Base-by-base conservation (phyloP, 2,329 filamentous ascomycete genomes). In the Rosellinia necatrix region DNA sequence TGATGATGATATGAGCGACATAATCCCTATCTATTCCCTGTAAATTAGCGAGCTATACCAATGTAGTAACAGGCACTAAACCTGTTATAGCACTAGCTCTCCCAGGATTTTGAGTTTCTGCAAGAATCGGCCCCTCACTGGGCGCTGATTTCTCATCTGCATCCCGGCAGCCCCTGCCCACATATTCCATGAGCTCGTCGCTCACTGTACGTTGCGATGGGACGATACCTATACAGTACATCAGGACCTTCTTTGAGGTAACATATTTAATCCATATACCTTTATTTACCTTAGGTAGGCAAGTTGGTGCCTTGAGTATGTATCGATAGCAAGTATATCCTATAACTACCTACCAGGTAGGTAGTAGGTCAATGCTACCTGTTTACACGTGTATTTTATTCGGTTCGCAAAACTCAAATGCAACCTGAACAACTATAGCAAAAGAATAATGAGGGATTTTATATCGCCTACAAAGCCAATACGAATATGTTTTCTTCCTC, bases 1-100 rank as follows among this genome's bases (percentile, higher is more conserved):
- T 49, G 42, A 59, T 56, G 48, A 42, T 53, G 51, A 52, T 55
- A 55, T 58, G 58, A 58, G 54, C 42, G 49, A 57, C 54, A 57
- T 57, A 57, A 48, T 41, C 21, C 29, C 15, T 19, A 19, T 13
- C 24, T 29, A 43, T n/a, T 22, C 17, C 29, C 44, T 49, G 15
- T 7, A 37, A 40, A 34, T 19, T 13, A 15, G 29, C 10, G 38
- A 59, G 53, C 56, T 53, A 56, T 43, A 25, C 40, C 30, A 27
- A 24, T 49, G 21, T 15, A 25, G 56, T 48, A 37, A 6, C 13
- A 3, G 0, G 30, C 37, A 41, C 54, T 58, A 58, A 34, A 8
- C 55, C 53, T 22, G n/a, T 10, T 48, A n/a, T 5, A 21, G 58
- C 19, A 37, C 22, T 50, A 57, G 53, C 42, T 22, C 32, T 47